A percentile compares a stretch with the other conserved stretches of the same genome.
phyloP scores from a whole-genome alignment of 2,329 filamentous ascomycete species.

The Aspergillus brunneoviolaceus region DNA sequence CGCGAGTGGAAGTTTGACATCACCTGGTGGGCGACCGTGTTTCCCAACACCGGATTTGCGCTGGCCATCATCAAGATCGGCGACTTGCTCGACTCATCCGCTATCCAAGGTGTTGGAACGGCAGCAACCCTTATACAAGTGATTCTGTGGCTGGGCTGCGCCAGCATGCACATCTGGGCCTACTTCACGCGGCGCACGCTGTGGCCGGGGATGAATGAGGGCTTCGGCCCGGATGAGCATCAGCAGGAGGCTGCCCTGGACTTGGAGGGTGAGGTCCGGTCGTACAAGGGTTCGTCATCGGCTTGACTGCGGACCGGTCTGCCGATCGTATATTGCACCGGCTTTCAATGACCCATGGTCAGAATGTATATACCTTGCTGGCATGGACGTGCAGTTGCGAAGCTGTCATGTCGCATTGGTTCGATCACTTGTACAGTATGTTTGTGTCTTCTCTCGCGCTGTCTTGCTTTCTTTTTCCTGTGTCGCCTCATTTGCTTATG shows the following conservation, averaged over 20 bases:
- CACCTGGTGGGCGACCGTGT: not conserved
- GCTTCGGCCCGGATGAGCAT: not conserved
- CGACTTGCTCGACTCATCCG: not conserved
- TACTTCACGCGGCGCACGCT: not conserved
- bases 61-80: not conserved
- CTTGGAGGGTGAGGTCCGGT: not conserved
- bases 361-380: no score
- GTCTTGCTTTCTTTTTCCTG: no score
- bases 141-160: not conserved
- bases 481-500: no score
- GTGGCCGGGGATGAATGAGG: conserved; percentile 1
- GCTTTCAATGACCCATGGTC: no score
- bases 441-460: no score
- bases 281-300: no score
- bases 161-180: not conserved
- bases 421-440: no score
- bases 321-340: no score
- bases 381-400: no score
- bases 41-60: not conserved
- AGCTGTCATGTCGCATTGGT: no score
- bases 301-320: no score
- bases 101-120: not conserved
- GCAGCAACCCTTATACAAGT: not conserved
- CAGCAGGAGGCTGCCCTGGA: not conserved
- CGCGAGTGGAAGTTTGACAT: not conserved